phyloP scores from a whole-genome alignment of 441 rosid species.

The Croton laevigatus region DNA sequence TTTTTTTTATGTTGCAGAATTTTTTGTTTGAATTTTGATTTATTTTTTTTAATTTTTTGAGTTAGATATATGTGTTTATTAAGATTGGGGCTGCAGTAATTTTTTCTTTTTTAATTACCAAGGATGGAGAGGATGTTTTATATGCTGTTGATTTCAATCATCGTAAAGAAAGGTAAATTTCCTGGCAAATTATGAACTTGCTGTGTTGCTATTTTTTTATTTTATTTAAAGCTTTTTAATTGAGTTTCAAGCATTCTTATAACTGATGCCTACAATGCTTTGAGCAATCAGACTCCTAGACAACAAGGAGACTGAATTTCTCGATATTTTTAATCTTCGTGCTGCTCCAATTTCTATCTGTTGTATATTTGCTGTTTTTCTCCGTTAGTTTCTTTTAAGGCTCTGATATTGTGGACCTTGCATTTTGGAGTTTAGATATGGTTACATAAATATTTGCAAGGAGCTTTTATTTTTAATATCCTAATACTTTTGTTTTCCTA shows the following conservation, averaged over 20 bases:
- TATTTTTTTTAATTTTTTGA: too few species aligned
- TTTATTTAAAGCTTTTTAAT: constrained; percentile 8
- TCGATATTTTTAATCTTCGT: constrained; percentile 43
- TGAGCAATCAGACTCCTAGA: constrained; percentile 72
- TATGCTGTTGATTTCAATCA: constrained; percentile 98
- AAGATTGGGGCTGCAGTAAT: too few species aligned
- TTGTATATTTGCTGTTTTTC: neutral
- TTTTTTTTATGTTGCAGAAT: too few species aligned
- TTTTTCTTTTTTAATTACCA: too few species aligned
- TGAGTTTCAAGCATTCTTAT: constrained; percentile 72
- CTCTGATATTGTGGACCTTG: constrained; percentile 2
- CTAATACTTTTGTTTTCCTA: constrained; percentile 6
- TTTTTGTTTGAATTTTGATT: too few species aligned
- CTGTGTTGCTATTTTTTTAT: neutral
- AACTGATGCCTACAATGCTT: constrained; percentile 81
- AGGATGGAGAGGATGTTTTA: constrained; percentile 95
- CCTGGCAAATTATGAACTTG: constrained; percentile 11
- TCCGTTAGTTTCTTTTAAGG: constrained; percentile 1
- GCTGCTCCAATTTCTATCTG: constrained; percentile 3
- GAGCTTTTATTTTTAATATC: constrained; percentile 19
- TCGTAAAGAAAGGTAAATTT: constrained; percentile 79
- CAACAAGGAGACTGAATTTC: constrained; percentile 83
- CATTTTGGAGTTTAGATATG: neutral
- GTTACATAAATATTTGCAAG: neutral
- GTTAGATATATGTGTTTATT: too few species aligned